Conservation (phyloP, 164 flowering plant species). For the Liquidambar formosana region DNA sequence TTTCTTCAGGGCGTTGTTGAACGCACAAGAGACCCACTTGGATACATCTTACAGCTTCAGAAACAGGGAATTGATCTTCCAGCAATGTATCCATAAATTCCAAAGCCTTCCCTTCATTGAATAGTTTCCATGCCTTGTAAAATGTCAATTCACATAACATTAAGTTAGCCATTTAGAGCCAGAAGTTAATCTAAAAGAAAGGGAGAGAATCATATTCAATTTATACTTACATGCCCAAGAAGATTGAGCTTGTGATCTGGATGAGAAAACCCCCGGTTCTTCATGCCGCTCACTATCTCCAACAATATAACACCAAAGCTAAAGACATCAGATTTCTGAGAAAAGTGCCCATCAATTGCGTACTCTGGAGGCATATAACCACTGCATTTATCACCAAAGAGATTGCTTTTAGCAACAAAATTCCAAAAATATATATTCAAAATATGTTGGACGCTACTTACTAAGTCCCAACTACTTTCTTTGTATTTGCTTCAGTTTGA, state of each 20-base stretch:
- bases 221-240: constrained; percentile 20
- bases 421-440: no score
- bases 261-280: constrained; percentile 8
- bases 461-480: constrained; percentile 36
- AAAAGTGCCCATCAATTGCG: constrained; percentile 29
- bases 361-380: constrained; percentile 43
- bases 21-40: constrained; percentile 37
- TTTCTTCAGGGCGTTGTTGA: constrained; percentile 18
- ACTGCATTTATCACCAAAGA: constrained; percentile 6
- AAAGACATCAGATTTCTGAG: constrained; percentile 35
- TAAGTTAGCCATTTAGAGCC: no score
- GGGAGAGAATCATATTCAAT: no score
- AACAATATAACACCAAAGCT: constrained; percentile 38
- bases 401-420: no score
- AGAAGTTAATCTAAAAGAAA: no score
- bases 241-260: no score
- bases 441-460: constrained; percentile 3
- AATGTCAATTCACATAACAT: not conserved
- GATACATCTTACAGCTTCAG: constrained; percentile 29
- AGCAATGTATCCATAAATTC: constrained; percentile 21
- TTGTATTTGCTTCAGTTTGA: constrained; percentile 27
- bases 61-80: not conserved
- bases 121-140: constrained; percentile 36
- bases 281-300: constrained; percentile 28
- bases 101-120: constrained; percentile 26